Percentiles rank a stretch among this genome's conserved stretches.
These are phyloP conservation scores for Bjerkandera adusta DNA, from an alignment of 1,284 basidiomycete species.

Conservation along the genomic window DNA sequence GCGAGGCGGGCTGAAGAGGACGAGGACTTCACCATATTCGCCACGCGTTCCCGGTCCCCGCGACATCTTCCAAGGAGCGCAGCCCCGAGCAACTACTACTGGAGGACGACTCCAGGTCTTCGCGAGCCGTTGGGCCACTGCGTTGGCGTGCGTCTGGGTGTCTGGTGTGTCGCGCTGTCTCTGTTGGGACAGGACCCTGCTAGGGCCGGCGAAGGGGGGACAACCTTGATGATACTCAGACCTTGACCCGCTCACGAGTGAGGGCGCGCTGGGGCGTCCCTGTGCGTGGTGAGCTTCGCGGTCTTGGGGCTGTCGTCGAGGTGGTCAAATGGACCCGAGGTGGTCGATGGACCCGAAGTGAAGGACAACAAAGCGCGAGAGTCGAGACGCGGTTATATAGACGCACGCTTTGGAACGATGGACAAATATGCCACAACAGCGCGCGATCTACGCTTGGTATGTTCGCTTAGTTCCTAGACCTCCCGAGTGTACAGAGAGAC, in stretches of 20 bases:
- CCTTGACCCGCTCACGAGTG: conserved; percentile 14
- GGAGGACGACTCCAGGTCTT: too few species aligned
- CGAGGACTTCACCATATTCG: too few species aligned
- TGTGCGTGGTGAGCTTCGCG: conserved; percentile 19
- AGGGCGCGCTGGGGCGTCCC: conserved; percentile 13
- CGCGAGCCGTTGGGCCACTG: too few species aligned
- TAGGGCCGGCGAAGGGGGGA: conserved; percentile 14
- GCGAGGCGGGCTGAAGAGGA: too few species aligned
- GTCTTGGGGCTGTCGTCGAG: conserved; percentile 16
- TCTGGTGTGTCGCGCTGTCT: conserved; percentile 15
- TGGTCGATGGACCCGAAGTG: neutral
- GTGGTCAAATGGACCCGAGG: too few species aligned
- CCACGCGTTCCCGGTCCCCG: conserved; percentile 13
- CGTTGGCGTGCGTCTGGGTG: neutral
- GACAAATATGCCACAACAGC: conserved; percentile 5
- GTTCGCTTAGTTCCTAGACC: too few species aligned
- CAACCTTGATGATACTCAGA: conserved; percentile 15
- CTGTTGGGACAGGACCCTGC: conserved; percentile 11
- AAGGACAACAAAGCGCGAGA: neutral
- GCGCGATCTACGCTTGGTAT: neutral
- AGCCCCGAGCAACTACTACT: too few species aligned
- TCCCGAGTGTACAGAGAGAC: neutral
- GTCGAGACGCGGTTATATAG: neutral
- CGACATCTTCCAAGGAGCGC: conserved; percentile 15
- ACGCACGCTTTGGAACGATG: neutral